Percentiles rank a stretch among this genome's conserved stretches.
Evolutionary conservation across 2,329 filamentous ascomycete species (phyloP).

Genomic region (Sclerotinia glacialis): DNA sequence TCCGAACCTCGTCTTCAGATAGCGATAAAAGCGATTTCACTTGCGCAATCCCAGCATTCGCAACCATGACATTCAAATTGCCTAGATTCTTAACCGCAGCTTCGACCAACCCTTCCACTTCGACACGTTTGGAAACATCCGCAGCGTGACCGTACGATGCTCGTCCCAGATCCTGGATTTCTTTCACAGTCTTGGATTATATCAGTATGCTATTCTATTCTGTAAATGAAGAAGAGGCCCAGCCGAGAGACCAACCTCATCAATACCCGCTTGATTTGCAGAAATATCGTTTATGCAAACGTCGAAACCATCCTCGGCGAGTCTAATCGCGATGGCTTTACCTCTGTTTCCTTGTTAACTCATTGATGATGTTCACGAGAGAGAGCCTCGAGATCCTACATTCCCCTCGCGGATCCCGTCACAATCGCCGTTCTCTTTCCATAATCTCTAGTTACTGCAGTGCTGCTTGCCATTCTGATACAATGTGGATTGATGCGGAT

Average conservation of each 20-base stretch:
- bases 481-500: background rate
- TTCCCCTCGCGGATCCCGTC: constrained; percentile 43
- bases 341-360: constrained; percentile 44
- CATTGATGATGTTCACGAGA: constrained; percentile 1
- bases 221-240: background rate
- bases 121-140: constrained; percentile 50
- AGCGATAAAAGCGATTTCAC: constrained; percentile 35
- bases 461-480: constrained; percentile 23
- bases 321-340: constrained; percentile 59
- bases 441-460: constrained; percentile 35
- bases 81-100: constrained; percentile 34
- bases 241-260: constrained; percentile 42
- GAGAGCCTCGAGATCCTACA: constrained; percentile 36
- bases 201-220: background rate
- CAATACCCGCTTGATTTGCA: constrained; percentile 51
- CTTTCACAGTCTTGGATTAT: constrained; percentile 42
- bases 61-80: constrained; percentile 37
- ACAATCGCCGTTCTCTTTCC: constrained; percentile 42
- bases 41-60: constrained; percentile 38
- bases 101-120: constrained; percentile 36
- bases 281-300: constrained; percentile 63
- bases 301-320: constrained; percentile 64
- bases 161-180: constrained; percentile 52
- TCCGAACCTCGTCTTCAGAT: constrained; percentile 37
- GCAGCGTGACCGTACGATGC: constrained; percentile 55